These are phyloP conservation scores for Fraxinus nigra DNA, from an alignment of 305 asterid genomes.

Conservation along the genomic window DNA sequence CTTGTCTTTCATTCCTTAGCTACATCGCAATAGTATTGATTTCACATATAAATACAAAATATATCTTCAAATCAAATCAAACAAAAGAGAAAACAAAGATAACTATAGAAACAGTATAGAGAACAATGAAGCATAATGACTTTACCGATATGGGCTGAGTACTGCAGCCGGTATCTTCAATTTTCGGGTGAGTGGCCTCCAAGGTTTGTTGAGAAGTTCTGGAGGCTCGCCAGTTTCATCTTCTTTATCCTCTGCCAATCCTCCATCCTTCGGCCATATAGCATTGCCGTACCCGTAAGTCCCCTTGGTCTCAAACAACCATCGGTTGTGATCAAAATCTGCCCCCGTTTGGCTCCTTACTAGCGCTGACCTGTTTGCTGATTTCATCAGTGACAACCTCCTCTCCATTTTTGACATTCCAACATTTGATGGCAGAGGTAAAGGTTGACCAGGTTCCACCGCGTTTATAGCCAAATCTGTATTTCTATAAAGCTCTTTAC, in stretches of 20 bases:
- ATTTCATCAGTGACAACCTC: slow-evolving; percentile 82
- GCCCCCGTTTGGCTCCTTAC: slow-evolving; percentile 81
- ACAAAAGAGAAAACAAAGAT: slow-evolving; percentile 9
- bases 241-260: slow-evolving; percentile 44
- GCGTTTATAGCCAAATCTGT: slow-evolving; percentile 47
- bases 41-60: neutral
- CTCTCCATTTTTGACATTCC: slow-evolving; percentile 87
- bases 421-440: slow-evolving; percentile 56
- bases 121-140: neutral
- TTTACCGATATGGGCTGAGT: slow-evolving; percentile 87
- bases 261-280: slow-evolving; percentile 88
- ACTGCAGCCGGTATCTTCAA: slow-evolving; percentile 83
- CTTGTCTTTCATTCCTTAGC: neutral
- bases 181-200: slow-evolving; percentile 97
- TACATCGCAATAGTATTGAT: neutral
- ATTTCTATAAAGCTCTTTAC: slow-evolving; percentile 83
- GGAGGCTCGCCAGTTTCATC: slow-evolving; percentile 54
- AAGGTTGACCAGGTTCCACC: slow-evolving; percentile 49
- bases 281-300: slow-evolving; percentile 98
- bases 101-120: slow-evolving; percentile 4
- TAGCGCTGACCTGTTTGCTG: slow-evolving; percentile 58
- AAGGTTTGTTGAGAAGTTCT: slow-evolving; percentile 73
- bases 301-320: slow-evolving; percentile 95
- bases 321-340: slow-evolving; percentile 91
- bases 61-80: neutral